These are phyloP conservation scores for Botrytis elliptica DNA, from an alignment of 2,329 filamentous ascomycete species.

Conservation along the genomic window DNA sequence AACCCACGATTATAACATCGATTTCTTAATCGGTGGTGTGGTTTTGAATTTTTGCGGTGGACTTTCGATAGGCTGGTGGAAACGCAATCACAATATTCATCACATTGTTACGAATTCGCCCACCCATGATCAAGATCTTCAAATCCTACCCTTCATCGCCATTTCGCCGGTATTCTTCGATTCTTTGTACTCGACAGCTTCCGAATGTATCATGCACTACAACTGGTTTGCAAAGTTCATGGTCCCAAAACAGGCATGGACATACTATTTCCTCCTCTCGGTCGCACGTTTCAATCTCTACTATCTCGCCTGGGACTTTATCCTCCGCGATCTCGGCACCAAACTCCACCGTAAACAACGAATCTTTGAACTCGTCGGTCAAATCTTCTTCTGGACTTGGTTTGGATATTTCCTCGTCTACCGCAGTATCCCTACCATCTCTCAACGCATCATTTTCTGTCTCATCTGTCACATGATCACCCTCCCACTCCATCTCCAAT, in stretches of 20 bases:
- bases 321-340: slow-evolving; percentile 68
- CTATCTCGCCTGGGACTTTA: slow-evolving; percentile 73
- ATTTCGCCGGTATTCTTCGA: slow-evolving; percentile 78
- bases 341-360: slow-evolving; percentile 78
- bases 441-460: slow-evolving; percentile 70
- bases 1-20: slow-evolving; percentile 81
- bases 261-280: slow-evolving; percentile 78
- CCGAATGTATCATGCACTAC: slow-evolving; percentile 76
- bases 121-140: slow-evolving; percentile 94
- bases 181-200: slow-evolving; percentile 75
- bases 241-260: slow-evolving; percentile 74
- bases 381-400: slow-evolving; percentile 81
- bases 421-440: slow-evolving; percentile 65
- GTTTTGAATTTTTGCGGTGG: slow-evolving; percentile 92
- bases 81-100: slow-evolving; percentile 92
- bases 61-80: slow-evolving; percentile 95
- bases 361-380: slow-evolving; percentile 73
- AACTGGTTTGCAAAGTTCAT: slow-evolving; percentile 70
- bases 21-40: slow-evolving; percentile 83
- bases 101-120: slow-evolving; percentile 94
- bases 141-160: slow-evolving; percentile 86
- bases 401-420: slow-evolving; percentile 81
- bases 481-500: slow-evolving; percentile 81
- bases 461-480: slow-evolving; percentile 79
- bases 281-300: slow-evolving; percentile 89